phyloP scores from a whole-genome alignment of 805 yeast genomes.

The Wickerhamiella allomyrinae region DNA sequence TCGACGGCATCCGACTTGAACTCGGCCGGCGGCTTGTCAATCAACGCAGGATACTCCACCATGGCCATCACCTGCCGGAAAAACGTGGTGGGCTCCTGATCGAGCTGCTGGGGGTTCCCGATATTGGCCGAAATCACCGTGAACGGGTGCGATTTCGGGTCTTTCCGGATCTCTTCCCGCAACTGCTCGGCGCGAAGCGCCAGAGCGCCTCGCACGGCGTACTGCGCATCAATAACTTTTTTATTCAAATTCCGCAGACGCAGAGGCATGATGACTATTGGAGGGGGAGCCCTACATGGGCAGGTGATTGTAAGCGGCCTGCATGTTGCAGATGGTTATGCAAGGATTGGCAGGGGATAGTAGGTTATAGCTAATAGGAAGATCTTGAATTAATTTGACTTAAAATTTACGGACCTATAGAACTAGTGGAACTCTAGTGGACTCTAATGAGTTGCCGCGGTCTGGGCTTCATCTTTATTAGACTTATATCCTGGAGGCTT shows the following conservation, averaged over 20 bases:
- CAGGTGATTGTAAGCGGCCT: too few relatives aligned
- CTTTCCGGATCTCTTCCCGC: conserved; percentile 36
- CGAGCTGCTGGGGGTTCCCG: conserved; percentile 96
- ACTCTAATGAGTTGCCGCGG: too few relatives aligned
- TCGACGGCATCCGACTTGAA: conserved; percentile 46
- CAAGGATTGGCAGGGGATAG: too few relatives aligned
- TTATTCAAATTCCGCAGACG: conserved; percentile 47
- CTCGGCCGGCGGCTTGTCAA: conserved; percentile 26
- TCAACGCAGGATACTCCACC: conserved; percentile 67
- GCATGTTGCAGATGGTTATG: too few relatives aligned
- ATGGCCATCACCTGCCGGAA: conserved; percentile 81
- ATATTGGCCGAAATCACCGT: conserved; percentile 80
- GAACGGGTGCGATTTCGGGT: conserved; percentile 60
- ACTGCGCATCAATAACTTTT: conserved; percentile 68
- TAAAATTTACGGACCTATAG: too few relatives aligned
- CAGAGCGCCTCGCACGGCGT: conserved; percentile 89
- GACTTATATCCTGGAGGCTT: too few relatives aligned
- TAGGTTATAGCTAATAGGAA: too few relatives aligned
- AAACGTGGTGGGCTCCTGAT: conserved; percentile 89
- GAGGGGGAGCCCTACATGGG: too few relatives aligned
- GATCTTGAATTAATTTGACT: too few relatives aligned
- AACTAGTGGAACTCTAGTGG: too few relatives aligned
- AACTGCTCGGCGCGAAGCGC: conserved; percentile 91
- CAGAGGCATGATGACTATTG: conserved; percentile 23
- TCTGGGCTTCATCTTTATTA: too few relatives aligned